These are phyloP conservation scores for Meyerozyma athensensis DNA, from an alignment of 1,139 yeast species.

Conservation along the genomic window DNA sequence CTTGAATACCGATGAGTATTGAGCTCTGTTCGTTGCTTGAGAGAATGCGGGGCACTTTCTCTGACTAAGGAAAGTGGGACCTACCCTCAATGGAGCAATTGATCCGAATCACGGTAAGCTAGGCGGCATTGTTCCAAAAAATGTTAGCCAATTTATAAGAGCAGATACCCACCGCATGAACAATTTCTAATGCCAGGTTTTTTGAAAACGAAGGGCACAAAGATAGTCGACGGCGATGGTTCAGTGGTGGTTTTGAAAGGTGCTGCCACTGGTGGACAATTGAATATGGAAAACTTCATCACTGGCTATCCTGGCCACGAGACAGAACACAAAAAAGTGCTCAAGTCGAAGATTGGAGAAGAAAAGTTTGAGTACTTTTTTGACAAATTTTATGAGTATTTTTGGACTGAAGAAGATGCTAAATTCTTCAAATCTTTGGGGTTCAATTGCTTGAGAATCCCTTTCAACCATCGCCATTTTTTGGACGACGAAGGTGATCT, in stretches of 20 bases:
- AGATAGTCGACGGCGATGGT: constrained; percentile 35
- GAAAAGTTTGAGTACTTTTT: constrained; percentile 42
- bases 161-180: no score
- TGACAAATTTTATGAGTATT: constrained; percentile 43
- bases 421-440: constrained; percentile 33
- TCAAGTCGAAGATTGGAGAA: constrained; percentile 30
- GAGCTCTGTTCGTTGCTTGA: no score
- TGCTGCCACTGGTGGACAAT: constrained; percentile 42
- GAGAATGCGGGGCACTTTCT: no score
- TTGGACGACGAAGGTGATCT: constrained; percentile 36
- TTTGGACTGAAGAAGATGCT: constrained; percentile 44
- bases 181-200: constrained; percentile 9
- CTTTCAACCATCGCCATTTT: constrained; percentile 45
- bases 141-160: no score
- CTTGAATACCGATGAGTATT: no score
- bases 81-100: neutral
- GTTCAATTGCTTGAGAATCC: constrained; percentile 41
- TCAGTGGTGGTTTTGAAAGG: constrained; percentile 32
- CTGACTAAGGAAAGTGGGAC: neutral
- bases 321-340: constrained; percentile 38
- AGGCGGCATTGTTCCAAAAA: neutral
- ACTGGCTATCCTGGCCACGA: constrained; percentile 49
- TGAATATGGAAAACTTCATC: constrained; percentile 48
- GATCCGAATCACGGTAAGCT: neutral
- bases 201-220: constrained; percentile 28